phyloP scores from a whole-genome alignment of 495 filamentous ascomycete species.

The Aspergillus panamensis region DNA sequence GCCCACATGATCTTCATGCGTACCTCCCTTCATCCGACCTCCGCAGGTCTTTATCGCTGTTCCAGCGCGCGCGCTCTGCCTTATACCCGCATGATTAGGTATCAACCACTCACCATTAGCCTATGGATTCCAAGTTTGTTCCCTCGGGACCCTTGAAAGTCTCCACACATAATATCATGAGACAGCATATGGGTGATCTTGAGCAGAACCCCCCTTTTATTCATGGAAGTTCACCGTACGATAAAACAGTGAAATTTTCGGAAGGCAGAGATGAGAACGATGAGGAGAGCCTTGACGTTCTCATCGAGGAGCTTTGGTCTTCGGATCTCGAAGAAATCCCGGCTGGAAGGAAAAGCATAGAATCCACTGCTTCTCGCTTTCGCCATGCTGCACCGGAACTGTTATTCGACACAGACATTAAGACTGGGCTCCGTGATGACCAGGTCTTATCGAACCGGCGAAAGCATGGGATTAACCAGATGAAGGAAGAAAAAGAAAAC shows the following conservation, averaged over 20 bases:
- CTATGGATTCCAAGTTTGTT: no score
- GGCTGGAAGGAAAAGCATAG: conserved; percentile 32
- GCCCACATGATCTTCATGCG: neutral
- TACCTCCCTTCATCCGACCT: neutral
- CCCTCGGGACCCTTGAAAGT: neutral
- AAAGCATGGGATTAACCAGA: conserved; percentile 81
- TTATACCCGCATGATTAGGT: neutral
- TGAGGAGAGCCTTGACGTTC: conserved; percentile 70
- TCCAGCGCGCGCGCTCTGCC: neutral
- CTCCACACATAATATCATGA: neutral
- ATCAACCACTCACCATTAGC: neutral
- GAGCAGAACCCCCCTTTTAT: conserved; percentile 3
- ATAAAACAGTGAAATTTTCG: conserved; percentile 22
- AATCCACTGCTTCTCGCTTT: conserved; percentile 35
- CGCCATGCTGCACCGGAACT: conserved; percentile 54
- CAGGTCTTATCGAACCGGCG: conserved; percentile 67
- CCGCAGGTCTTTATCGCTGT: neutral
- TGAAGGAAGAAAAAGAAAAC: conserved; percentile 87
- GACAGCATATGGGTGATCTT: neutral
- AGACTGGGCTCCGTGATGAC: conserved; percentile 63
- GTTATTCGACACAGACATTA: conserved; percentile 67
- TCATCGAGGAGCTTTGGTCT: conserved; percentile 81
- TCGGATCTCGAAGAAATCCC: conserved; percentile 65
- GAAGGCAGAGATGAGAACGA: conserved; percentile 56
- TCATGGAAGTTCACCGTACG: neutral